Base-by-base conservation (phyloP, 2,329 filamentous ascomycete species). In the Penicillium sp. region DNA sequence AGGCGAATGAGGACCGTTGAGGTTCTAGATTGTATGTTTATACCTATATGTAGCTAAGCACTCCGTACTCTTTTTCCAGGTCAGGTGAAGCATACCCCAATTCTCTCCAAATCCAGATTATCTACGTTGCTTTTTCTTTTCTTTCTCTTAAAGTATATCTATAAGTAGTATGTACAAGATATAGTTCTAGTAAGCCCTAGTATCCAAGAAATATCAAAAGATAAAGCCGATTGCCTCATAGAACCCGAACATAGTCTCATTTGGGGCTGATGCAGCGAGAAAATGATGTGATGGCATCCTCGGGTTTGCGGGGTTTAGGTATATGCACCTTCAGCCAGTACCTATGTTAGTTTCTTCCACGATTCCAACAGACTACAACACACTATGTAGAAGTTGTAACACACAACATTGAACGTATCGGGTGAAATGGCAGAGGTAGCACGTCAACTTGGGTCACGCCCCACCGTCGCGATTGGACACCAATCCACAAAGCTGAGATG, bases 221-320 rank as follows among this genome's bases (percentile, higher is more conserved):
- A 48, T 16, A 35, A 13, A 11, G 16, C 11, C 10, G 27, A 35
- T 49, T 42, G 47, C 29, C 45, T 47, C 47, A 42, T 45, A 18
- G 30, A 46, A 30, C 26, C 6, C 1, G 16, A 23, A 30, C 36
- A 30, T 38, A 18, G 7, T 46, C 41, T 51, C 41, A 46, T 26
- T 10, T 48, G 46, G 39, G 46, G 46, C 46, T 48, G 8, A 48
- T 48, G 46, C 46, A 38, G 45, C 6, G 32, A 47, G 19, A 32
- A 13, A 38, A 51, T 51, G 48, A 51, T 51, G 48, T 51, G 50
- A 52, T 41, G 44, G 30, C 19, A 34, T 36, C 23, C 11, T 13
- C 11, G n/a, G 42, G 8, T 30, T 52, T 53, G 50, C 50, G 50
- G 50, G 45, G 45, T 49, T 50, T 30, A 50, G 44, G 50, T 34